Conservation (phyloP, 2,329 filamentous ascomycete genomes). For the Diplodia seriata region DNA sequence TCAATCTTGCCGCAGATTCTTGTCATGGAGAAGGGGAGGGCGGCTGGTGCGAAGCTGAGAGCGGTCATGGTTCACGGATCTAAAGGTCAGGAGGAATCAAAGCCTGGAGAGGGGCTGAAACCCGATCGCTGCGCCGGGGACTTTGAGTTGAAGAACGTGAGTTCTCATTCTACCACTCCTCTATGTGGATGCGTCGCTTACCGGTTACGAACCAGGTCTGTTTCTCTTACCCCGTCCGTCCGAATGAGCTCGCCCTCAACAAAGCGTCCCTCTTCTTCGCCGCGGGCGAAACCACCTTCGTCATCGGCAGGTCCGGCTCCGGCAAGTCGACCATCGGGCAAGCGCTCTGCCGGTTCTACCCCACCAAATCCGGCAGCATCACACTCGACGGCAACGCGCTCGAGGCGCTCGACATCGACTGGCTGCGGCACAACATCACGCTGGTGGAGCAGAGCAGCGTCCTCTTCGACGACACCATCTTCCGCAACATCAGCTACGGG, state of each 20-base stretch:
- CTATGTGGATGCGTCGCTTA: not conserved
- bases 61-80: slow-evolving; percentile 48
- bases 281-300: slow-evolving; percentile 74
- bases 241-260: slow-evolving; percentile 64
- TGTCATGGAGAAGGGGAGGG: slow-evolving; percentile 78
- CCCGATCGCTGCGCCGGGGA: slow-evolving; percentile 64
- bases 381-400: slow-evolving; percentile 71
- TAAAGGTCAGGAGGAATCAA: slow-evolving; percentile 39
- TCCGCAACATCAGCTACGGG: slow-evolving; percentile 79
- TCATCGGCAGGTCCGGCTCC: slow-evolving; percentile 86
- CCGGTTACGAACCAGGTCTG: slow-evolving; percentile 64
- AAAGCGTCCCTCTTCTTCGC: slow-evolving; percentile 73
- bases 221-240: slow-evolving; percentile 80
- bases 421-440: slow-evolving; percentile 79
- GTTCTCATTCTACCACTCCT: not conserved
- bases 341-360: slow-evolving; percentile 79
- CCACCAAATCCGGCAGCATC: slow-evolving; percentile 69
- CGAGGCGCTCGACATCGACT: slow-evolving; percentile 67
- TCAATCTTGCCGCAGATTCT: slow-evolving; percentile 77
- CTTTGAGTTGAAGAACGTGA: slow-evolving; percentile 72
- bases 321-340: slow-evolving; percentile 90
- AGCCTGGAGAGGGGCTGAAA: slow-evolving; percentile 35
- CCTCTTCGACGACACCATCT: slow-evolving; percentile 81
- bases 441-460: slow-evolving; percentile 82
- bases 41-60: slow-evolving; percentile 71